Base-by-base conservation (phyloP, 2,329 filamentous ascomycete species). In the Fusarium equiseti region DNA sequence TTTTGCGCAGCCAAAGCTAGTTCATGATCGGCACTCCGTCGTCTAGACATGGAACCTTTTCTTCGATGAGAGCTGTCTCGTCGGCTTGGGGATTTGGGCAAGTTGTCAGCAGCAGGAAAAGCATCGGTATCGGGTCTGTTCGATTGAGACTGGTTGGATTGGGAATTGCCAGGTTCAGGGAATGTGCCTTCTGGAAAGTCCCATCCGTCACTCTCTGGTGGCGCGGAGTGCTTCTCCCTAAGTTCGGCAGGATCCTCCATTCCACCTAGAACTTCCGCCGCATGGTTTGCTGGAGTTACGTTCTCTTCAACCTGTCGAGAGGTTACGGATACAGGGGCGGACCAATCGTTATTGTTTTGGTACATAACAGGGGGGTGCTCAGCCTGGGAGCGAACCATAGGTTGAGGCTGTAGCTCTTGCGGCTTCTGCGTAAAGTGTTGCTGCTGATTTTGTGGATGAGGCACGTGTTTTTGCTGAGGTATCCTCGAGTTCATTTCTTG, bases 181-280 rank as follows among this genome's bases (percentile, higher is more conserved):
- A 90, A 88, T n/a, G 86, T 84, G 11, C 89, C 86, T 63, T 98
- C 94, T 57, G 95, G 93, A 73, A 99, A 99, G 76, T 97, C 95
- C 96, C 96, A 99, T 11, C 88, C 93, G 76, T 97, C 95, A 1
- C 86, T 77, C 63, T 92, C 90, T 6, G 85, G 82, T 10, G 79
- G 76, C 2, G 77, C 75, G 26, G 79, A 65, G 66, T 73, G 79
- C 76, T 90, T 87, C 56, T 89, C 84, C 26, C 81, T 76, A 18
- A 81, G 73, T 40, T 84, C 82, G 46, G 82, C 83, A 22, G 78
- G 60, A n/a, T 81, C 79, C 40, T 84, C 82, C 44, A 79, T 72
- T 18, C 78, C 79, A 22, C 77, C 77, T 27, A 83, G 66, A 16
- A 78, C 77, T 53, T 86, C 83, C 15, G 78, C 80, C 5, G 79